Percentiles rank a stretch among this genome's conserved stretches.
Evolutionary conservation across 345 rosid species (phyloP).

Genomic region (Arabidopsis arenosa): DNA sequence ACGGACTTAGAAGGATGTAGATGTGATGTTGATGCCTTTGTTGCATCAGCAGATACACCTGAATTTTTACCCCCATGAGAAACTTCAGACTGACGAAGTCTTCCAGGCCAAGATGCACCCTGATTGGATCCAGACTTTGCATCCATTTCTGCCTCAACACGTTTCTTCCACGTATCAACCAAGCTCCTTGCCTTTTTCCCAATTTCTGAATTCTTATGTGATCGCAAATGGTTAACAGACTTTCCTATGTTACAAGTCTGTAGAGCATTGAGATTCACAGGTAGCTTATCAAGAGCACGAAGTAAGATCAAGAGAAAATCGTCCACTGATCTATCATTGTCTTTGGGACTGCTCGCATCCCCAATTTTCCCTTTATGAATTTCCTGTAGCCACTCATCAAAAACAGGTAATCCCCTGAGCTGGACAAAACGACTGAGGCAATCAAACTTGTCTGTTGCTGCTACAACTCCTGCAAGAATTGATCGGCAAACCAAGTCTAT

Average conservation of each 20-base stretch:
- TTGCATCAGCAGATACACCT: constrained; percentile 65
- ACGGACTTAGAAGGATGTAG: constrained; percentile 64
- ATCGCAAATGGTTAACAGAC: constrained; percentile 87
- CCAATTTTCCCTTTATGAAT: constrained; percentile 88
- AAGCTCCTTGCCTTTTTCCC: constrained; percentile 92
- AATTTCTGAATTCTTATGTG: constrained; percentile 80
- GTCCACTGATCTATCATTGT: constrained; percentile 52
- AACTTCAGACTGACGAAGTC: constrained; percentile 48
- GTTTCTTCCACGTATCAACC: constrained; percentile 98
- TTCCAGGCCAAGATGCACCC: constrained; percentile 68
- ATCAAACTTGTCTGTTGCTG: constrained; percentile 82
- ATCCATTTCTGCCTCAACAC: constrained; percentile 98
- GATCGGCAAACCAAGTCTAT: constrained; percentile 67
- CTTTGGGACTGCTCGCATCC: constrained; percentile 63
- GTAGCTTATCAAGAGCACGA: constrained; percentile 90
- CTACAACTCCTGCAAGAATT: constrained; percentile 75
- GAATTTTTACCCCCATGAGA: constrained; percentile 66
- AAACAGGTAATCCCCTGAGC: constrained; percentile 79
- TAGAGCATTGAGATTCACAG: constrained; percentile 89
- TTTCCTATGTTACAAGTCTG: constrained; percentile 92
- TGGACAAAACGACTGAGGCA: constrained; percentile 86
- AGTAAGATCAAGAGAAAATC: constrained; percentile 80
- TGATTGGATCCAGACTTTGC: constrained; percentile 74
- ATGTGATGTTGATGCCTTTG: constrained; percentile 63
- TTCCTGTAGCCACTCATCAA: constrained; percentile 99